Conservation (phyloP, 768 basidiomycete species). For the Guyanaporus albipodus region DNA sequence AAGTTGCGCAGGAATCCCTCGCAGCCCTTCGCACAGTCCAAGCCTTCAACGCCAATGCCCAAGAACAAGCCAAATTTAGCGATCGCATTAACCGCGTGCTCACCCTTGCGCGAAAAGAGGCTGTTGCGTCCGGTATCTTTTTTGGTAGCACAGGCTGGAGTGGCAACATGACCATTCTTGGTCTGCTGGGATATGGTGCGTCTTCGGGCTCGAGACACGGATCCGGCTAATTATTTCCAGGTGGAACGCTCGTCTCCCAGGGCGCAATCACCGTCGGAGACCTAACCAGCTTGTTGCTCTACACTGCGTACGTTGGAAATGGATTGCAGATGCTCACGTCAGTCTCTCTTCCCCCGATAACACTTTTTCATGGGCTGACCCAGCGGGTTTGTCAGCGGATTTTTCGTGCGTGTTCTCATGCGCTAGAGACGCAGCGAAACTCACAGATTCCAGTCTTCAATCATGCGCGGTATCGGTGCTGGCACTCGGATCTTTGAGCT, state of each 20-base stretch:
- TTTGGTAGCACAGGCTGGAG: constrained; percentile 91
- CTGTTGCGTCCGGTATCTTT: constrained; percentile 87
- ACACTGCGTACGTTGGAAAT: constrained; percentile 85
- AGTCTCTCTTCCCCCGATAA: constrained; percentile 21
- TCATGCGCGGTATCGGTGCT: constrained; percentile 97
- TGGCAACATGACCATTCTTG: constrained; percentile 87
- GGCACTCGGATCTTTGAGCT: constrained; percentile 93
- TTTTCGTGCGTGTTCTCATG: constrained; percentile 33
- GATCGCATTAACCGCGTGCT: constrained; percentile 64
- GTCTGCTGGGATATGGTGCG: constrained; percentile 86
- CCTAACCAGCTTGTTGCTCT: constrained; percentile 82
- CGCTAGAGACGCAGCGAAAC: background rate
- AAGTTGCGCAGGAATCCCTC: constrained; percentile 82
- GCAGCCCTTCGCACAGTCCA: constrained; percentile 86
- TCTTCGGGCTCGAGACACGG: background rate
- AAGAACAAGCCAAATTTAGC: constrained; percentile 76
- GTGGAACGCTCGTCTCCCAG: constrained; percentile 84
- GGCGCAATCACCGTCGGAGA: constrained; percentile 91
- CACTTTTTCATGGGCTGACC: background rate
- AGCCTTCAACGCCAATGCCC: constrained; percentile 78
- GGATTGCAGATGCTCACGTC: constrained; percentile 79
- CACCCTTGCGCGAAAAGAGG: constrained; percentile 76
- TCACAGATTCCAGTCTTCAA: constrained; percentile 58
- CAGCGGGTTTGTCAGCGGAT: constrained; percentile 29
- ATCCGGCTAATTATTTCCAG: constrained; percentile 35